These are phyloP conservation scores for Mycena belliarum DNA, from an alignment of 768 basidiomycete species.

Conservation along the genomic window DNA sequence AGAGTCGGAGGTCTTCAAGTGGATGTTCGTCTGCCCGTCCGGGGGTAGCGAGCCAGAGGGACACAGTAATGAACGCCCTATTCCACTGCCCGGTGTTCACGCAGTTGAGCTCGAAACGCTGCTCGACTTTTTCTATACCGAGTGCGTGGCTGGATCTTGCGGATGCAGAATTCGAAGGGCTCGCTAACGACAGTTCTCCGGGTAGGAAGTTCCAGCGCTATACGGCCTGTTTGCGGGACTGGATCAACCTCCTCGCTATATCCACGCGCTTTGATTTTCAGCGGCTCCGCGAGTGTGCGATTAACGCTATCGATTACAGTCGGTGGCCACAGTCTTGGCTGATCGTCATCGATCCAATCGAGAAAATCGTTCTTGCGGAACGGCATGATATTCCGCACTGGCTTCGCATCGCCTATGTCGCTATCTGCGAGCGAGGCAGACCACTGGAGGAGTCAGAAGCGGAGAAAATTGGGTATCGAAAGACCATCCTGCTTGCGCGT, in stretches of 20 bases:
- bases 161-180: too few relatives aligned
- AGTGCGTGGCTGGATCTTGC: constrained; percentile 28
- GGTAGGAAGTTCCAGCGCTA: constrained; percentile 16
- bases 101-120: constrained; percentile 38
- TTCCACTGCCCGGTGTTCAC: constrained; percentile 34
- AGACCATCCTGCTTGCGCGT: constrained; percentile 5
- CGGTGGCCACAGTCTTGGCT: neutral
- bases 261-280: constrained; percentile 40
- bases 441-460: constrained; percentile 10
- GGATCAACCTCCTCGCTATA: constrained; percentile 42
- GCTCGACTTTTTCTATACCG: constrained; percentile 39
- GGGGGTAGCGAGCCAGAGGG: constrained; percentile 31
- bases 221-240: constrained; percentile 24
- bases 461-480: constrained; percentile 6
- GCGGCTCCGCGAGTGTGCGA: constrained; percentile 34
- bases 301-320: constrained; percentile 28
- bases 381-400: constrained; percentile 20
- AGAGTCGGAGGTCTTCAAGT: constrained; percentile 39
- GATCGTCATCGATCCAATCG: constrained; percentile 1
- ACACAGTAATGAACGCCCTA: constrained; percentile 31
- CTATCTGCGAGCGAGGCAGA: constrained; percentile 7
- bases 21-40: constrained; percentile 36
- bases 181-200: too few relatives aligned
- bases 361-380: constrained; percentile 16
- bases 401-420: constrained; percentile 10